Evolutionary conservation across 2,329 filamentous ascomycete genomes (phyloP).

Genomic region (Bipolaris oryzae): DNA sequence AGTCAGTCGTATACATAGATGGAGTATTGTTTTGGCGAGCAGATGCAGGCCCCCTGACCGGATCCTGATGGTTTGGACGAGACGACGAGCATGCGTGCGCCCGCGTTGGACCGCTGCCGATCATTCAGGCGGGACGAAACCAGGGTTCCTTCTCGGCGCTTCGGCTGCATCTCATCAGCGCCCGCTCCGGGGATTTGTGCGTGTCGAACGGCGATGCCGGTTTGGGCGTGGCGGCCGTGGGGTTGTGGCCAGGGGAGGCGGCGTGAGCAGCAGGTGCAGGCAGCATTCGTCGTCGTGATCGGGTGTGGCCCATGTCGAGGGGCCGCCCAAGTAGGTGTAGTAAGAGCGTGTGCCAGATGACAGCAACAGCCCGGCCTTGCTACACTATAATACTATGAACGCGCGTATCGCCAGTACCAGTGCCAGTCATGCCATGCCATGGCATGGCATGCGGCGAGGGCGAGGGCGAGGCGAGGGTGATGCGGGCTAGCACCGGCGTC

Average conservation of each 20-base stretch:
- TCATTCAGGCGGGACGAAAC: conserved; percentile 44
- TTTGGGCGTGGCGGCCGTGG: conserved; percentile 41
- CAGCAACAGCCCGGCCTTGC: not conserved
- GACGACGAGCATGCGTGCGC: conserved; percentile 35
- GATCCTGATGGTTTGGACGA: conserved; percentile 37
- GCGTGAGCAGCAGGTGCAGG: conserved; percentile 22
- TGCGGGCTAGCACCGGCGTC: conserved; percentile 16
- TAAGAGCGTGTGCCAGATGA: not conserved
- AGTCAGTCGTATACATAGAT: conserved; percentile 12
- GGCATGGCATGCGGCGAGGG: conserved; percentile 12
- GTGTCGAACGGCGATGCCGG: conserved; percentile 45
- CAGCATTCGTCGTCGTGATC: conserved; percentile 17
- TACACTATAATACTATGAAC: conserved; percentile 7
- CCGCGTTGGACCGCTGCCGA: conserved; percentile 44
- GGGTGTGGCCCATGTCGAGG: not conserved
- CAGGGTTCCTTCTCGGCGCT: conserved; percentile 41
- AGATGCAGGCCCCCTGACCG: conserved; percentile 42
- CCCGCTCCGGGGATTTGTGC: conserved; percentile 44
- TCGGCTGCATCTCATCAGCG: conserved; percentile 44
- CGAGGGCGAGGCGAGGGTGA: conserved; percentile 13
- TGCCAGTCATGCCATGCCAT: too few relatives aligned
- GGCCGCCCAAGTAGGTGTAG: too few relatives aligned
- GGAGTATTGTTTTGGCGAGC: conserved; percentile 31
- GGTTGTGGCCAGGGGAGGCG: conserved; percentile 23
- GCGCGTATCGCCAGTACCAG: conserved; percentile 31